Conservation (phyloP, 805 yeast species). For the Candida quercuum region DNA sequence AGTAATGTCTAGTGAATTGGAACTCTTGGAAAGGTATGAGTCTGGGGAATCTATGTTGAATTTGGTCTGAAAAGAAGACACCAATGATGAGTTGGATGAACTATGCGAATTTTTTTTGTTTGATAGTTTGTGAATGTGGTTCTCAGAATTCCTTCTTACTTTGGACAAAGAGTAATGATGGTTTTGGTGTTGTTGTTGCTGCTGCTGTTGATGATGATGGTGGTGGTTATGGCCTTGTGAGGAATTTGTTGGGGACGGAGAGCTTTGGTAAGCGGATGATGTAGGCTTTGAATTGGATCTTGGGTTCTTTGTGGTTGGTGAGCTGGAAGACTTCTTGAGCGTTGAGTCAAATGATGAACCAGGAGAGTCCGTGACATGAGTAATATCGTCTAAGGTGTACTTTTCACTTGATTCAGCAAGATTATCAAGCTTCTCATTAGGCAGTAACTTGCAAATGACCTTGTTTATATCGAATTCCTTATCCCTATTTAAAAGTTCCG, state of each 20-base stretch:
- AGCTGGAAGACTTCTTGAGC: too few species aligned
- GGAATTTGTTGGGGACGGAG: slow-evolving; percentile 2
- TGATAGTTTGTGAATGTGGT: slow-evolving; percentile 17
- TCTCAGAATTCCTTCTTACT: slow-evolving; percentile 12
- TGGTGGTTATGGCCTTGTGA: background rate
- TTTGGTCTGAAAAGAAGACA: slow-evolving; percentile 13
- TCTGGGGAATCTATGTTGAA: background rate
- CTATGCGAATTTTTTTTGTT: background rate
- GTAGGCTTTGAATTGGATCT: background rate
- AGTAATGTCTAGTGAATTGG: slow-evolving; percentile 9
- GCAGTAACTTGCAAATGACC: slow-evolving; percentile 18
- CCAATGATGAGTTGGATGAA: slow-evolving; percentile 2
- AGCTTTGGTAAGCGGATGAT: slow-evolving; percentile 5
- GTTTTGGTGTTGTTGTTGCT: too few species aligned
- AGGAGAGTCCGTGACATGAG: slow-evolving; percentile 11
- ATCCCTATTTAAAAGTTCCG: slow-evolving; percentile 12
- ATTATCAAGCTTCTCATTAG: slow-evolving; percentile 20
- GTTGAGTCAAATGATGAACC: background rate
- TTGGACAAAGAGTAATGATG: slow-evolving; percentile 10
- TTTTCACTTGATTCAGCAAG: slow-evolving; percentile 18
- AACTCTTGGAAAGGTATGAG: slow-evolving; percentile 1
- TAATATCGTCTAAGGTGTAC: slow-evolving; percentile 21
- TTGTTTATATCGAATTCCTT: slow-evolving; percentile 23
- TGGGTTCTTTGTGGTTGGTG: background rate
- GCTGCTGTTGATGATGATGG: too few species aligned